phyloP scores from a whole-genome alignment of 768 basidiomycete genomes.

The Boletus fagicola region DNA sequence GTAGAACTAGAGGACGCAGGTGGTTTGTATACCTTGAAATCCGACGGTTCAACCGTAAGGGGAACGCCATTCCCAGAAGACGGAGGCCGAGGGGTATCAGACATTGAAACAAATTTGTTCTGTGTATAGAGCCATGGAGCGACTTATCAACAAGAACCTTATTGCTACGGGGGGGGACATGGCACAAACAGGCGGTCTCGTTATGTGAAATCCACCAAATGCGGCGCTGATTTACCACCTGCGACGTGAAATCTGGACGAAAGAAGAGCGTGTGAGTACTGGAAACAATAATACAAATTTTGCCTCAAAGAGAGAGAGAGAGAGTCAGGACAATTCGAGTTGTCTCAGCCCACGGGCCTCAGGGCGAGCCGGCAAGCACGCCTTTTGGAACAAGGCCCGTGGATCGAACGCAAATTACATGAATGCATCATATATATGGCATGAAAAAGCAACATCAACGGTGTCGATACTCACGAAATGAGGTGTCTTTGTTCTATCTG shows the following conservation, averaged over 20 bases:
- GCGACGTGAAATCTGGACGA: background rate
- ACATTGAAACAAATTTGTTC: conserved; percentile 21
- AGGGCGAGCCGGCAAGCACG: conserved; percentile 72
- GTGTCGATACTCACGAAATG: conserved; percentile 15
- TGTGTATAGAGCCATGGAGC: conserved; percentile 13
- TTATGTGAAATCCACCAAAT: conserved; percentile 3
- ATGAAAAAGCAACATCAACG: conserved; percentile 1
- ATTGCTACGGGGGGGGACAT: conserved; percentile 7
- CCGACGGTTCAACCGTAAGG: conserved; percentile 11
- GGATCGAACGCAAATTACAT: conserved; percentile 92
- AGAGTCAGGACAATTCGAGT: conserved; percentile 48
- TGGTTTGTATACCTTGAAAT: conserved; percentile 52
- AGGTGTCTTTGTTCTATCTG: background rate
- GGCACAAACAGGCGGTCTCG: conserved; percentile 12
- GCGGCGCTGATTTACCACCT: background rate
- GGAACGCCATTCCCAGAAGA: conserved; percentile 1
- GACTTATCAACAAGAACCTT: conserved; percentile 18
- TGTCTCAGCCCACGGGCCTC: conserved; percentile 73
- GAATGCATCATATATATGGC: conserved; percentile 48
- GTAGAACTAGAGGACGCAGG: conserved; percentile 30
- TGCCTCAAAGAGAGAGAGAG: background rate
- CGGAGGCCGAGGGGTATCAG: conserved; percentile 19
- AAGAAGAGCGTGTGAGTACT: conserved; percentile 8
- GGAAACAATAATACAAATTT: background rate
- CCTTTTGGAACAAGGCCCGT: conserved; percentile 64